Conservation (phyloP, 2,329 filamentous ascomycete genomes). For the Epichloe amarillans region DNA sequence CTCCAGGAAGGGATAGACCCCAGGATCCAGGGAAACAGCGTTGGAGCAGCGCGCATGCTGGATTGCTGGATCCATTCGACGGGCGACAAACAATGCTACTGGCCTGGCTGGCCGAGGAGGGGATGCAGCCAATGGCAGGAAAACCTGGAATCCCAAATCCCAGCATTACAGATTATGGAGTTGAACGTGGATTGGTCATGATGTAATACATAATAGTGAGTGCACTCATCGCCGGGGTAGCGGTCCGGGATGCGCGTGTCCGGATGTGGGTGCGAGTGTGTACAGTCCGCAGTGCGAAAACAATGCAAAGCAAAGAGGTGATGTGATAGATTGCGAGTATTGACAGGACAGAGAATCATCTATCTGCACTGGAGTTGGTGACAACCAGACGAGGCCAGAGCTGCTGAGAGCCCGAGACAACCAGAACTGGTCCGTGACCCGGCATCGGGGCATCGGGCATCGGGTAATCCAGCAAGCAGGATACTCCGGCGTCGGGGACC, state of each 20-base stretch:
- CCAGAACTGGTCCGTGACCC: too few species aligned
- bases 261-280: neutral
- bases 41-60: neutral
- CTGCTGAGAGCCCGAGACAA: too few species aligned
- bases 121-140: too few species aligned
- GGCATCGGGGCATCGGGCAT: too few species aligned
- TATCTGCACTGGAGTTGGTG: too few species aligned
- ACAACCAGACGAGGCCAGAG: too few species aligned
- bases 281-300: neutral
- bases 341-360: too few species aligned
- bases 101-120: neutral
- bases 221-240: neutral
- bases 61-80: neutral
- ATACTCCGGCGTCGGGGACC: too few species aligned
- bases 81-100: neutral
- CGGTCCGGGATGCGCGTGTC: neutral
- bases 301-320: neutral
- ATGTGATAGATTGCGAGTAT: neutral
- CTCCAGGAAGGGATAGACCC: neutral
- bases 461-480: too few species aligned
- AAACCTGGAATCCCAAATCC: neutral
- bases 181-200: neutral
- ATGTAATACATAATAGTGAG: neutral
- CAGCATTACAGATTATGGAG: neutral
- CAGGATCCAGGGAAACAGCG: neutral